These are phyloP conservation scores for Panicum miliaceum DNA, from an alignment of 176 grass and related monocot genomes.

Conservation along the genomic window DNA sequence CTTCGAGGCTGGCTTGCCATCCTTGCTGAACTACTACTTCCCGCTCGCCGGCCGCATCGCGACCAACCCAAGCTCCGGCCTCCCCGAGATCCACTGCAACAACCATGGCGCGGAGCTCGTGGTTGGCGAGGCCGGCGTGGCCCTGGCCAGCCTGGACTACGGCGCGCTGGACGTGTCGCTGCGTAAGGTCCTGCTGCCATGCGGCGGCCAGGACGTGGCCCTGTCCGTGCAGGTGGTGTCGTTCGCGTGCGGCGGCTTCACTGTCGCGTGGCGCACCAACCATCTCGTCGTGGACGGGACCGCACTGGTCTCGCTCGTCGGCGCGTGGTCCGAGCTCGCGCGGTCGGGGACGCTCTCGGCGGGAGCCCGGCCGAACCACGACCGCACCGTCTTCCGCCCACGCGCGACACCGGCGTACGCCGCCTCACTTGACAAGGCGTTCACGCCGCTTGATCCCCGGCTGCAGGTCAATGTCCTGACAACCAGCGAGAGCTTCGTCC, in stretches of 20 bases:
- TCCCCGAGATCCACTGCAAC: too few relatives aligned
- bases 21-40: too few relatives aligned
- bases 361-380: constrained; percentile 24
- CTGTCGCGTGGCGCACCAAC: constrained; percentile 51
- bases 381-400: constrained; percentile 46
- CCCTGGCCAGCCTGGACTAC: too few relatives aligned
- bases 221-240: constrained; percentile 52
- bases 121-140: too few relatives aligned
- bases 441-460: neutral
- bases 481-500: constrained; percentile 10
- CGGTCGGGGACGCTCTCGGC: constrained; percentile 3
- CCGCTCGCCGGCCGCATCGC: too few relatives aligned
- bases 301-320: neutral
- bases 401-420: constrained; percentile 20
- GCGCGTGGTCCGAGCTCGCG: constrained; percentile 40
- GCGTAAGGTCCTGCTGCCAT: too few relatives aligned
- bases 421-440: constrained; percentile 18
- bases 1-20: too few relatives aligned
- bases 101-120: too few relatives aligned
- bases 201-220: constrained; percentile 22
- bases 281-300: constrained; percentile 51
- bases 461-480: constrained; percentile 42
- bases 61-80: too few relatives aligned
- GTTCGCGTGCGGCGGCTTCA: constrained; percentile 55
- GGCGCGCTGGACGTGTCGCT: too few relatives aligned